Evolutionary conservation across 495 filamentous ascomycete genomes (phyloP).

Genomic region (Sordaria brevicollis): DNA sequence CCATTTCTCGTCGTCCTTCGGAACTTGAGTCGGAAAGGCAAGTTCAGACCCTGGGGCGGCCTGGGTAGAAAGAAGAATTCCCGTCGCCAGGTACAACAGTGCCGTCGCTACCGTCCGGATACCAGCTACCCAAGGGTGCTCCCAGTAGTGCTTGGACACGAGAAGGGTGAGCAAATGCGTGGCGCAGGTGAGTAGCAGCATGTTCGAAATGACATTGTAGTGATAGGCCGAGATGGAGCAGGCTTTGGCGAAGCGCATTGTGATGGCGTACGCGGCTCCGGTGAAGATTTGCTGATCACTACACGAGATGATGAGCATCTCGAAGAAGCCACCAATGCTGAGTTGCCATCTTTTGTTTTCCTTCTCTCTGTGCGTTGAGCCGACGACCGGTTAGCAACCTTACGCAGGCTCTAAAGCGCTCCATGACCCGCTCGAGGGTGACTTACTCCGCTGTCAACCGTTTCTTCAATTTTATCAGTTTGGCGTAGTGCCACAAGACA

Average conservation of each 20-base stretch:
- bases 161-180: conserved; percentile 28
- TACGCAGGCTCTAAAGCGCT: neutral
- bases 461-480: neutral
- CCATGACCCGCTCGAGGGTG: neutral
- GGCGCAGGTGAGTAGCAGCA: conserved; percentile 28
- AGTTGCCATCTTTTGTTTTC: neutral
- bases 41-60: neutral
- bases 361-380: conserved; percentile 2
- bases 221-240: conserved; percentile 32
- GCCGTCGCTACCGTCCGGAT: conserved; percentile 16
- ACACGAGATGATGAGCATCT: conserved; percentile 25
- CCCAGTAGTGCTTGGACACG: conserved; percentile 25
- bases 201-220: conserved; percentile 29
- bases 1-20: conserved; percentile 5
- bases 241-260: conserved; percentile 23
- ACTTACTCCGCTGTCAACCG: conserved; percentile 7
- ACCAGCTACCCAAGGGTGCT: conserved; percentile 14
- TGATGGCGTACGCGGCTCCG: conserved; percentile 24
- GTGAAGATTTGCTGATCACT: conserved; percentile 33
- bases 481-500: conserved; percentile 12
- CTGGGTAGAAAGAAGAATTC: conserved; percentile 22
- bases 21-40: conserved; percentile 17
- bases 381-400: neutral
- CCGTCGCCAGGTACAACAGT: conserved; percentile 16
- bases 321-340: conserved; percentile 20